phyloP scores from a whole-genome alignment of 495 filamentous ascomycete species.

The Lepidopterella palustris region DNA sequence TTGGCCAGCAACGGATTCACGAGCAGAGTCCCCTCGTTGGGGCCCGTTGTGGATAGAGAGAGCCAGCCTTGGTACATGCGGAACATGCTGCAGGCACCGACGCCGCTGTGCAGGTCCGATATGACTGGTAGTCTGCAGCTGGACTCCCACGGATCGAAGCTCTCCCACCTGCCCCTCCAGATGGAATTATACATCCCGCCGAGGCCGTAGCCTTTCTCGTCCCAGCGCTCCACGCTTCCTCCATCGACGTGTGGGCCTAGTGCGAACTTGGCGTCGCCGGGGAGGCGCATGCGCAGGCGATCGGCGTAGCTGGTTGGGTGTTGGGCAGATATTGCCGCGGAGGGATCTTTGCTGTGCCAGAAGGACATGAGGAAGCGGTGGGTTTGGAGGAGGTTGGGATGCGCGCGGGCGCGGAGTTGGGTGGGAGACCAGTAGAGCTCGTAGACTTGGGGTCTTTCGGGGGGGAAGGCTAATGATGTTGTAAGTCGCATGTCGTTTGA shows the following conservation, averaged over 20 bases:
- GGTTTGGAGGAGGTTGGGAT: slow-evolving; percentile 61
- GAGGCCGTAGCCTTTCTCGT: slow-evolving; percentile 64
- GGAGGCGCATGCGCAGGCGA: slow-evolving; percentile 69
- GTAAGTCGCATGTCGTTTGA: neutral
- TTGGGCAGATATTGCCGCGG: slow-evolving; percentile 51
- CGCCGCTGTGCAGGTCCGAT: slow-evolving; percentile 73
- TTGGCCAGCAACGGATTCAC: slow-evolving; percentile 74
- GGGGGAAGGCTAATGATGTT: slow-evolving; percentile 39
- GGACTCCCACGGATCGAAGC: slow-evolving; percentile 75
- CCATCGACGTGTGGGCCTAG: slow-evolving; percentile 83
- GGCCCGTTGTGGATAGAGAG: slow-evolving; percentile 64
- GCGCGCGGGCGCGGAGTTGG: slow-evolving; percentile 65
- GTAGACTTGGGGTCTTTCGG: slow-evolving; percentile 66
- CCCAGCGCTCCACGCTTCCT: slow-evolving; percentile 83
- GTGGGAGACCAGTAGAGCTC: slow-evolving; percentile 84
- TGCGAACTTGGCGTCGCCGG: slow-evolving; percentile 72
- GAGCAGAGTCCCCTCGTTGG: slow-evolving; percentile 70
- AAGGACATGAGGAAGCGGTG: slow-evolving; percentile 67
- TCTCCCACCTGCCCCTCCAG: slow-evolving; percentile 70
- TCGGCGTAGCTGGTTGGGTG: slow-evolving; percentile 73
- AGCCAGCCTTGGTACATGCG: slow-evolving; percentile 88
- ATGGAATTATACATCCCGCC: slow-evolving; percentile 66
- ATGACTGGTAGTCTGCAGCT: slow-evolving; percentile 59
- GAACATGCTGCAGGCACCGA: slow-evolving; percentile 77
- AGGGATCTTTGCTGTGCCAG: slow-evolving; percentile 62